Percentiles rank a stretch among this genome's conserved stretches.
phyloP scores from a whole-genome alignment of 1,284 basidiomycete species.

The Cerioporus squamosus region DNA sequence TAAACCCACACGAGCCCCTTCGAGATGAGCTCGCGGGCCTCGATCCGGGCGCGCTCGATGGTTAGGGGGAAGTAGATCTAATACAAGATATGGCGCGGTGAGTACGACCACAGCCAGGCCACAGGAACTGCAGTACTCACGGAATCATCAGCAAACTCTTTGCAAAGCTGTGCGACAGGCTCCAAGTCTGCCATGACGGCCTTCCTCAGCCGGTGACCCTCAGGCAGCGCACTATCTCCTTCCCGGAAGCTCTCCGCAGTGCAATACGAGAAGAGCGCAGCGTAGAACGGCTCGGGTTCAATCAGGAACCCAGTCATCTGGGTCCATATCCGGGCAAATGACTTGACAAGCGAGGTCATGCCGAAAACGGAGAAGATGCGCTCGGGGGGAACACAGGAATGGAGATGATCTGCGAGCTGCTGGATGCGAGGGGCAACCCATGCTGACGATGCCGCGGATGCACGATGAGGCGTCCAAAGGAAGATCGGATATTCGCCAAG shows the following conservation, averaged over 20 bases:
- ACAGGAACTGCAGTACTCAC: constrained; percentile 33
- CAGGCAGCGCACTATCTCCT: constrained; percentile 28
- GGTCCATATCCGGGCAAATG: constrained; percentile 44
- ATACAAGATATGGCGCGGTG: constrained; percentile 10
- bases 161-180: constrained; percentile 45
- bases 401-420: constrained; percentile 41
- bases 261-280: constrained; percentile 47
- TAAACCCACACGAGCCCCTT: constrained; percentile 53
- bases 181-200: constrained; percentile 41
- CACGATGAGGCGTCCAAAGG: constrained; percentile 47
- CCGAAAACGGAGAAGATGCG: constrained; percentile 56
- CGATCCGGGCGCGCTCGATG: constrained; percentile 38
- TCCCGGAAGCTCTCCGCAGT: constrained; percentile 39
- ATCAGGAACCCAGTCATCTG: constrained; percentile 38
- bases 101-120: background rate
- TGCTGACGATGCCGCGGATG: constrained; percentile 32
- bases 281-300: constrained; percentile 47
- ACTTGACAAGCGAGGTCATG: constrained; percentile 39
- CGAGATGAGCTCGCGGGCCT: constrained; percentile 47
- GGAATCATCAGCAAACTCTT: constrained; percentile 51
- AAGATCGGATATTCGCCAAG: constrained; percentile 56
- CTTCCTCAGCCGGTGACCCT: constrained; percentile 37
- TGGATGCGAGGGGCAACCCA: constrained; percentile 42
- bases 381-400: constrained; percentile 41
- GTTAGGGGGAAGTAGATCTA: constrained; percentile 44